Percentiles rank a stretch among this genome's conserved stretches.
Conservation (phyloP, 495 filamentous ascomycete genomes). For the Xylaria telfairii region DNA sequence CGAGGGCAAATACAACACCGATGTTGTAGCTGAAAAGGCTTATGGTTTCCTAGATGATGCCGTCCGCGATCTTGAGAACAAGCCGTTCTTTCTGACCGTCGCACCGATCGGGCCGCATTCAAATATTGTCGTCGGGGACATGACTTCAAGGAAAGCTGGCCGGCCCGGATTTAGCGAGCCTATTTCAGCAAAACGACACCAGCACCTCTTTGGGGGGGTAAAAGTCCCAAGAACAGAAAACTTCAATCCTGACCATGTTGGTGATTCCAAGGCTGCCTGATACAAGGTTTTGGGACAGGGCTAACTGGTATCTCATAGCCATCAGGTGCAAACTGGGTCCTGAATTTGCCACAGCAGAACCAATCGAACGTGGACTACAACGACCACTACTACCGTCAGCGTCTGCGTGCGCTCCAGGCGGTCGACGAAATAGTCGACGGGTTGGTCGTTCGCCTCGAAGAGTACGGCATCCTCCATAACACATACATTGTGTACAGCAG, state of each 20-base stretch:
- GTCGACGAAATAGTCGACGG: constrained; percentile 70
- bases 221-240: constrained; percentile 54
- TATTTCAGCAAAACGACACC: constrained; percentile 50
- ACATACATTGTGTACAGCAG: constrained; percentile 73
- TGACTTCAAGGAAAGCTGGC: background rate
- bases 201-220: constrained; percentile 51
- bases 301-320: constrained; percentile 35
- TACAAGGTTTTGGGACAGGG: background rate
- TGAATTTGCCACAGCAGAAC: constrained; percentile 57
- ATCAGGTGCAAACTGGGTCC: constrained; percentile 66
- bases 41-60: constrained; percentile 67
- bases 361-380: constrained; percentile 63
- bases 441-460: constrained; percentile 56
- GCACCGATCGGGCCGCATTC: constrained; percentile 69
- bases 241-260: constrained; percentile 57
- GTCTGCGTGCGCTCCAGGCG: constrained; percentile 66
- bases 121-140: constrained; percentile 52
- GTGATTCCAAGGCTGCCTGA: background rate
- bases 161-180: constrained; percentile 51
- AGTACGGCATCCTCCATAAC: constrained; percentile 60
- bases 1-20: constrained; percentile 61
- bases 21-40: constrained; percentile 67
- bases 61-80: constrained; percentile 45
- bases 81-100: constrained; percentile 67
- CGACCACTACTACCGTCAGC: constrained; percentile 68